Evolutionary conservation across 345 rosid genomes (phyloP), one percentile per base, ranked within the genome.

Genomic region (Psidium friedrichsthalianum): DNA sequence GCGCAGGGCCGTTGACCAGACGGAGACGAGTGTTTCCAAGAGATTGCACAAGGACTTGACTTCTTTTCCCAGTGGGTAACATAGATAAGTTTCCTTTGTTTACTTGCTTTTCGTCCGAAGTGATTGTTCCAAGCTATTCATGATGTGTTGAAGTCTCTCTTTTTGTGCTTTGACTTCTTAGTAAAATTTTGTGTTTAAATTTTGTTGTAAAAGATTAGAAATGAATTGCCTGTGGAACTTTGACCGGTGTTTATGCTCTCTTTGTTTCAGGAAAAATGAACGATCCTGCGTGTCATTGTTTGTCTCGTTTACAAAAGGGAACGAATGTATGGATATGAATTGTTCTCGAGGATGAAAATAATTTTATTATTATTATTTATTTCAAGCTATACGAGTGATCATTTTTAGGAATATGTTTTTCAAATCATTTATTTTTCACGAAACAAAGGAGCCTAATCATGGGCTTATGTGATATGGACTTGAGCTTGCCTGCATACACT

Each of bases 11-110:
- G 76, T 56, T 82, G 88, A 78, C 84, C 86, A 76, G 82, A 55
- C 59, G 5, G 89, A 85, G 21, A 84, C 42, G 21, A 64, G 84
- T 84, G 90, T 84, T 44, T 59, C 90, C 15, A 86, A 82, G 84
- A 89, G 85, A 76, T 57, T 78, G 82, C 84, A 84, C 51, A 91
- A 88, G 90, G 92, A 91, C 61, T 86, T 85, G 87, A 86, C 82
- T 82, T 87, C 90, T 36, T 82, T 90, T 47, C 93, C 93, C 86
- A 90, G 95, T 91, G 83, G 85, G 93, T 90, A 83, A 25, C 52
- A 22, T 56, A 29, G 25, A 74, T 14, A 52, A 25, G 69, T 87
- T 69, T 85, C 42, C 14, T 32, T 36, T 20, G 47, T 36, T 69
- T 40, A 36, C 25, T 69, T 69, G 47, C 9, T 24, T 4, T 29